Base-by-base conservation (phyloP, 202 grass and related monocot genomes). In the Elaeis oleifera region DNA sequence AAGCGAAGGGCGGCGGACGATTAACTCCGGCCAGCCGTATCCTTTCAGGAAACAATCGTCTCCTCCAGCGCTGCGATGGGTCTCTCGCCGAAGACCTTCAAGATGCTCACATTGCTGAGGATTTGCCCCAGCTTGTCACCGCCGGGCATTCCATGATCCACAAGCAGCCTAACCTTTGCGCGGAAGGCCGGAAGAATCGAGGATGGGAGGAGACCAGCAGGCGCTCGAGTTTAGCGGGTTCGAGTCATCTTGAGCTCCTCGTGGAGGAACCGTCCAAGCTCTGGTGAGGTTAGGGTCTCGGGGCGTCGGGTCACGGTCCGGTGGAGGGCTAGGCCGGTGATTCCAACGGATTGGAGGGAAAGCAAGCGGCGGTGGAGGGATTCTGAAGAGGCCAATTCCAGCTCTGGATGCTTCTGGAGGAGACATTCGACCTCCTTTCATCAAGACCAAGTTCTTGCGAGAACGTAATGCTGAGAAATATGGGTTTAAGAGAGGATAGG, bases 81-180 rank as follows among this genome's bases (percentile, higher is more conserved):
- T 26, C 44, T 73, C 39, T 63, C 59, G 18, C 49, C 49, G 50
- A 73, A 73, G 49, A 73, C 49, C 70, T 73, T 73, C 11, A 18
- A 13, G 59, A 63, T 23, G 58, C 63, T 16, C 19, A 73, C 25
- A 24, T 36, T 16, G 27, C 63, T 73, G 70, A 73, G 44, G 18
- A 63, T 18, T 23, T 73, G 70, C 18, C 58, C 58, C 50, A 73
- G 8, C 3, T 55, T 44, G 18, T 73, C 27, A 13, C 18, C 15
- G 2, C 18, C 15, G 2, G 70, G 70, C 8, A 73, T 18, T 7
- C 59, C 70, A 15, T 73, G 59, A 36, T 73, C 70, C 13, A 54
- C 8, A 28, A 73, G 51, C 23, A 62, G 50, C 14, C 9, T 25
- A 50, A 59, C 70, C 32, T 50, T 39, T 9, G 49, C 58, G 50